Evolutionary conservation across 306 rosid species (phyloP).

Genomic region (Pyrus betulifolia): DNA sequence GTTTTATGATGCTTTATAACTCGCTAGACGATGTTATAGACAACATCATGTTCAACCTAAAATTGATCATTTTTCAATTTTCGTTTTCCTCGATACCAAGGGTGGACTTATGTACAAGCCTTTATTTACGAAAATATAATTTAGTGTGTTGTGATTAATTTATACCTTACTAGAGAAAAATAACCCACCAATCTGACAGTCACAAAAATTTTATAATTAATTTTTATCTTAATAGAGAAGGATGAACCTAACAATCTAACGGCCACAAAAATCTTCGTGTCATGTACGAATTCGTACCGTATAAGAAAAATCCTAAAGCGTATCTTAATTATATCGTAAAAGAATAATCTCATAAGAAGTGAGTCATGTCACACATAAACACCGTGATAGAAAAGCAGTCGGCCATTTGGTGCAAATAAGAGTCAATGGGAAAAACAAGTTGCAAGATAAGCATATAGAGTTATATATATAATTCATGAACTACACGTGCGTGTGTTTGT

Average conservation of each 20-base stretch:
- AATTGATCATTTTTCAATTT: not conserved
- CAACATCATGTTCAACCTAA: slow-evolving; percentile 3
- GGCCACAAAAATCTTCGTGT: not conserved
- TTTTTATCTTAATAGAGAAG: not conserved
- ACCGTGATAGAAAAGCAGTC: not conserved
- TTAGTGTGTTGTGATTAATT: not conserved
- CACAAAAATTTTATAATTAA: not conserved
- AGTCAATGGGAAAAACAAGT: slow-evolving; percentile 9
- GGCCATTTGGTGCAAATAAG: not conserved
- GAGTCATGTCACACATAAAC: not conserved
- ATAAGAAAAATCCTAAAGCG: not conserved
- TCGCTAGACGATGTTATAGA: not conserved
- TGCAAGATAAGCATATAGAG: not conserved
- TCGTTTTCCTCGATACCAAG: not conserved
- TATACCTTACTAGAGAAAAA: not conserved
- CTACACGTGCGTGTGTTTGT: slow-evolving; percentile 4
- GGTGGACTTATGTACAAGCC: not conserved
- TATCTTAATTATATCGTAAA: not conserved
- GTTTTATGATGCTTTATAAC: not conserved
- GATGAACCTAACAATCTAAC: not conserved
- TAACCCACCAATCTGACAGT: not conserved
- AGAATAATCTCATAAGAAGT: not conserved
- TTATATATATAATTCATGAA: not conserved
- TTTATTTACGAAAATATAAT: not conserved
- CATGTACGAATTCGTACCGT: not conserved